Evolutionary conservation across 108 stramenopile genomes (phyloP), one percentile per base, ranked within the genome.

Genomic region (Stephanodiscus triporus): DNA sequence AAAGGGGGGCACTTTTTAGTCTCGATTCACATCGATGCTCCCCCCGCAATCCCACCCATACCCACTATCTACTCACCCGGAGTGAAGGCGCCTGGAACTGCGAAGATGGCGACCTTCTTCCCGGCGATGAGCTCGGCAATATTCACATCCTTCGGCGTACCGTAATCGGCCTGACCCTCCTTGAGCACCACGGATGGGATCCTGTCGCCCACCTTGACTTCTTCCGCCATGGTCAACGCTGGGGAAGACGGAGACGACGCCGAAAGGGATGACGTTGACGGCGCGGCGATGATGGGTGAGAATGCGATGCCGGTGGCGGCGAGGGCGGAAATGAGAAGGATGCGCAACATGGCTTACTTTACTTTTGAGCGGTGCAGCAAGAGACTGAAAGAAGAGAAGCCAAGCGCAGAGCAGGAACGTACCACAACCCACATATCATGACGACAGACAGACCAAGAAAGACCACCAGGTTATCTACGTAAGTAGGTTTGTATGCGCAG

Each of bases 21-120:
- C n/a, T n/a, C n/a, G n/a, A n/a, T n/a, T n/a, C n/a, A n/a, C n/a
- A n/a, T n/a, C n/a, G n/a, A n/a, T n/a, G n/a, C n/a, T n/a, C n/a
- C n/a, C n/a, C n/a, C n/a, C n/a, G n/a, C n/a, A n/a, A n/a, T n/a
- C n/a, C n/a, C n/a, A n/a, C n/a, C n/a, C n/a, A n/a, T n/a, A 29
- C 11, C 27, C 26, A 24, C 11, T n/a, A 29, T 2, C 1, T 4
- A 38, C 59, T 61, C 11, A 9, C 89, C 89, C n/a, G 90, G 92
- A 40, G 95, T 96, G 68, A 96, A 96, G 14, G 95, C 95, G 19
- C 95, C 95, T 0, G 95, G 95, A n/a, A 96, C 91, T 29, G 91
- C 92, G 75, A 96, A 93, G 50, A 96, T 93, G 47, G 89, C 91
- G 0, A 91, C 92, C 60, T 91, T 94, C 78, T 94, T 94, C 36